Conservation (phyloP, 2,329 filamentous ascomycete species). For the Aureobasidium sp. region DNA sequence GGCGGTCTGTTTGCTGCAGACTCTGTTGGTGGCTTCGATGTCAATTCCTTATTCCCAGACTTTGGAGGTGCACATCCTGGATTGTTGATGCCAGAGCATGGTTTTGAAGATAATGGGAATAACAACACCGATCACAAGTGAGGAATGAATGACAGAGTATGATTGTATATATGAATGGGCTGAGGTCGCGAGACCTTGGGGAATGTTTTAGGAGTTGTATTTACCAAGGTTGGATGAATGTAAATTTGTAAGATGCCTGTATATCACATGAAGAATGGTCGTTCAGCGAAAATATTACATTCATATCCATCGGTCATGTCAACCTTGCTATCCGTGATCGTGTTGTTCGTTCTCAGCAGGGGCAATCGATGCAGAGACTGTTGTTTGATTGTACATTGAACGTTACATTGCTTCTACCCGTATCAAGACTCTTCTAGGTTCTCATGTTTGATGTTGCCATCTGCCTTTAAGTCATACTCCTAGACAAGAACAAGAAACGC, state of each 20-base stretch:
- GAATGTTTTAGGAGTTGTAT: background rate
- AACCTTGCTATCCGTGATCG: no score
- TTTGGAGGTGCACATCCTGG: conserved; percentile 21
- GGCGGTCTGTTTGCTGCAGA: conserved; percentile 18
- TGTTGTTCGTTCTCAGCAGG: no score
- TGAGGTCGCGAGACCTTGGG: background rate
- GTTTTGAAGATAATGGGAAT: background rate
- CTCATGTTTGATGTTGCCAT: background rate
- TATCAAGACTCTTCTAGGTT: background rate
- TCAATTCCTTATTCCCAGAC: conserved; percentile 20
- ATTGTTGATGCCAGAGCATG: conserved; percentile 9
- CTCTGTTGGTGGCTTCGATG: conserved; percentile 25
- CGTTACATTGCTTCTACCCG: background rate
- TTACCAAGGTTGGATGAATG: no score
- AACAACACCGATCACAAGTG: background rate
- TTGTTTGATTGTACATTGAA: no score
- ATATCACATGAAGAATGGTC: no score
- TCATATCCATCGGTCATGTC: no score
- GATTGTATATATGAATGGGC: background rate
- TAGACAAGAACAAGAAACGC: background rate
- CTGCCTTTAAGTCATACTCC: background rate
- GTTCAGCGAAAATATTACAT: no score
- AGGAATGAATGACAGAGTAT: background rate
- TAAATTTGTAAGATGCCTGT: no score
- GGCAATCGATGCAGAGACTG: no score